phyloP scores from a whole-genome alignment of 768 basidiomycete genomes.

The Tylopilus sp. region DNA sequence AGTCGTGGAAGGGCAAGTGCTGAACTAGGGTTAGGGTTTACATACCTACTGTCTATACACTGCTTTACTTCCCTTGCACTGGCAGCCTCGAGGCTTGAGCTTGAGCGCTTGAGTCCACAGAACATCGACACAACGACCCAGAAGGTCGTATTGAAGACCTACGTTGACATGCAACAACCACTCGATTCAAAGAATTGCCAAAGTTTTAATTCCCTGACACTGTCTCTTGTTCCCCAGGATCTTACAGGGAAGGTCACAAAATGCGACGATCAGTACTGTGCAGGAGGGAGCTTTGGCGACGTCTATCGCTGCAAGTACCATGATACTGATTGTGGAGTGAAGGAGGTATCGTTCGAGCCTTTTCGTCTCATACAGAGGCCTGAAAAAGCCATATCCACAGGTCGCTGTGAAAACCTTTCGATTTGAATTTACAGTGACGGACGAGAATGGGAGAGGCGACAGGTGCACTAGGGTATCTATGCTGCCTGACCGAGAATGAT shows the following conservation, averaged over 20 bases:
- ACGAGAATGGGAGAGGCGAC: not conserved
- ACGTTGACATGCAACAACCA: not conserved
- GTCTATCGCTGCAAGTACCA: constrained; percentile 3
- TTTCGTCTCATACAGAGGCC: not conserved
- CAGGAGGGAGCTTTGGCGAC: constrained; percentile 3
- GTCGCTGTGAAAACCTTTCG: constrained; percentile 13
- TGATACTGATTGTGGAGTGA: not conserved
- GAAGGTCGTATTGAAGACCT: too few species aligned
- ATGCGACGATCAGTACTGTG: constrained; percentile 1
- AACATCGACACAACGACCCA: too few species aligned
- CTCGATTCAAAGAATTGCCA: not conserved
- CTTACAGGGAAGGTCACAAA: constrained; percentile 1
- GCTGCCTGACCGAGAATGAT: not conserved
- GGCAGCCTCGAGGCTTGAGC: too few species aligned
- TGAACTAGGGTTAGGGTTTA: constrained; percentile 14
- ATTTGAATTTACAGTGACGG: constrained; percentile 1
- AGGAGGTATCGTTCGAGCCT: not conserved
- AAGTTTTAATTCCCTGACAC: too few species aligned
- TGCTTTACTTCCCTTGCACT: too few species aligned
- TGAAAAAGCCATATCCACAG: not conserved
- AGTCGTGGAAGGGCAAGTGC: not conserved
- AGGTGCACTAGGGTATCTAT: constrained; percentile 3
- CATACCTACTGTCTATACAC: too few species aligned
- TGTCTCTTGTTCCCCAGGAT: not conserved
- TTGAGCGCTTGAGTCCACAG: too few species aligned